Percentiles rank a stretch among this genome's conserved stretches.
phyloP scores from a whole-genome alignment of 768 basidiomycete species.

The Amanita rimosa region DNA sequence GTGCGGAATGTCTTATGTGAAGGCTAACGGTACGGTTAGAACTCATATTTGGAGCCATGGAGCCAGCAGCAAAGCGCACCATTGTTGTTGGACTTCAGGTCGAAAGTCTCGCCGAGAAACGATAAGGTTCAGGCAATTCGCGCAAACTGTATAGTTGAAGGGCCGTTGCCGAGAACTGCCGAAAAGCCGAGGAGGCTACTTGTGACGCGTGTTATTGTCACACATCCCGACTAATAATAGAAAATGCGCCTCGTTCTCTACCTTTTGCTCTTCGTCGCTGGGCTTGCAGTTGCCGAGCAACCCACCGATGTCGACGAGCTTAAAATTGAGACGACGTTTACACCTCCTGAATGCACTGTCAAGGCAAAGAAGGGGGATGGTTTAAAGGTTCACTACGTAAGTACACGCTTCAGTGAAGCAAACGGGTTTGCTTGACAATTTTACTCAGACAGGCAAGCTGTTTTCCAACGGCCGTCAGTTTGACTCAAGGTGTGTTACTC shows the following conservation, averaged over 20 bases:
- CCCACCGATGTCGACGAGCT: slow-evolving; percentile 38
- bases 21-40: slow-evolving; percentile 42
- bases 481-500: slow-evolving; percentile 61
- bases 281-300: slow-evolving; percentile 29
- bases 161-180: background rate
- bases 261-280: slow-evolving; percentile 30
- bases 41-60: background rate
- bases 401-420: slow-evolving; percentile 8
- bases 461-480: slow-evolving; percentile 72
- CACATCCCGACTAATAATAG: background rate
- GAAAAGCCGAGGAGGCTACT: background rate
- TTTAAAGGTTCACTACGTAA: slow-evolving; percentile 72
- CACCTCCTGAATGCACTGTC: slow-evolving; percentile 43
- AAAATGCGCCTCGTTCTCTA: slow-evolving; percentile 34
- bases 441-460: slow-evolving; percentile 65
- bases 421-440: background rate
- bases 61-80: slow-evolving; percentile 22
- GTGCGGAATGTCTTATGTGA: slow-evolving; percentile 98
- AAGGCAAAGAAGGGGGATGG: slow-evolving; percentile 51
- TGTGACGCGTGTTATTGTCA: no score
- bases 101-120: slow-evolving; percentile 10
- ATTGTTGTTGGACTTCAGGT: slow-evolving; percentile 24
- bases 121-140: slow-evolving; percentile 20
- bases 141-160: slow-evolving; percentile 20
- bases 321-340: slow-evolving; percentile 46